Conservation (phyloP, 805 yeast species). For the Teunomyces funiuensis region DNA sequence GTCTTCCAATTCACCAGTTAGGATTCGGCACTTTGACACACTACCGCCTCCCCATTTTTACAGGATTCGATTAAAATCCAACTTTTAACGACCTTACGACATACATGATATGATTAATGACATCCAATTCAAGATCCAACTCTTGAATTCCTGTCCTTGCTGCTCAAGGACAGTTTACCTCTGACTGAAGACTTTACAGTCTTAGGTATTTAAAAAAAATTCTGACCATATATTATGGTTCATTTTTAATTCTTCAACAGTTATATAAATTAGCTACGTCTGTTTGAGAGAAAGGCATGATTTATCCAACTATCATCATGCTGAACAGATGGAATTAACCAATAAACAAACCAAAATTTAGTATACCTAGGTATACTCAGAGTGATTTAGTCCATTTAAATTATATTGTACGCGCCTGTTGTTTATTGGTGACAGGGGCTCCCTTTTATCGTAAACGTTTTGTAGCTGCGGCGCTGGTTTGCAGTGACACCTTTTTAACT, state of each 20-base stretch:
- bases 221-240: constrained; percentile 6
- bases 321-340: constrained; percentile 1
- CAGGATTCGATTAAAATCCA: constrained; percentile 33
- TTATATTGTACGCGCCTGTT: not conserved
- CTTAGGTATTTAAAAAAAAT: constrained; percentile 5
- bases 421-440: not conserved
- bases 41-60: not conserved
- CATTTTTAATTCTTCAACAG: constrained; percentile 5
- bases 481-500: not conserved
- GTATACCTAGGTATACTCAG: not conserved
- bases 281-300: constrained; percentile 4
- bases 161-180: not conserved
- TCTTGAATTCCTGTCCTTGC: constrained; percentile 8
- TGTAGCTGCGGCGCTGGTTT: not conserved
- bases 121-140: constrained; percentile 16
- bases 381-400: not conserved
- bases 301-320: constrained; percentile 5
- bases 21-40: not conserved
- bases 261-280: constrained; percentile 2
- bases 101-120: constrained; percentile 16
- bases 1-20: constrained; percentile 33
- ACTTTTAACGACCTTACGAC: constrained; percentile 33
- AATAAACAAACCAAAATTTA: not conserved
- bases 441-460: not conserved
- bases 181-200: constrained; percentile 1